Evolutionary conservation across 306 rosid genomes (phyloP).

Genomic region (Medicago lupulina): DNA sequence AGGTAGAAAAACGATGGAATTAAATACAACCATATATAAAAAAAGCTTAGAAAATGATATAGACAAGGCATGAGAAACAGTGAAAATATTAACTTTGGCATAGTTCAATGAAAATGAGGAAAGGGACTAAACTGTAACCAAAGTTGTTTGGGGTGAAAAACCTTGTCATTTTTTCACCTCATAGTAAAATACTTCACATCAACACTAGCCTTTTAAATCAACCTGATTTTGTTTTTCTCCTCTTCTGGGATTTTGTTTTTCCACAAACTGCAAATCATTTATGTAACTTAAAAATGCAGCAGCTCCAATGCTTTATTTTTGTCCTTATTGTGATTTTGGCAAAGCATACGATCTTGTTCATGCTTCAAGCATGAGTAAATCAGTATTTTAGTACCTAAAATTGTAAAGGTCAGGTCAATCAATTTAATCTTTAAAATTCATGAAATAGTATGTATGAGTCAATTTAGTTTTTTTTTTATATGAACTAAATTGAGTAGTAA

Average conservation of each 20-base stretch:
- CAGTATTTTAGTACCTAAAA: not conserved
- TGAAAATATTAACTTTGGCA: conserved; percentile 47
- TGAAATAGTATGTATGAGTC: not conserved
- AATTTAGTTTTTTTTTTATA: too few relatives aligned
- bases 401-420: not conserved
- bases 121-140: conserved; percentile 12
- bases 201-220: conserved; percentile 29
- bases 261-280: not conserved
- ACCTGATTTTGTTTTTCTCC: conserved; percentile 18
- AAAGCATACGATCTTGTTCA: not conserved
- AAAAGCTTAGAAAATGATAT: conserved; percentile 15
- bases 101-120: conserved; percentile 43
- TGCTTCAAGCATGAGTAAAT: not conserved
- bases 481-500: too few relatives aligned
- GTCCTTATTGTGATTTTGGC: conserved; percentile 22
- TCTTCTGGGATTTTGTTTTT: not conserved
- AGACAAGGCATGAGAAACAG: conserved; percentile 34
- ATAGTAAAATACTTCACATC: conserved; percentile 67
- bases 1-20: conserved; percentile 35
- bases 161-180: conserved; percentile 10
- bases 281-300: conserved; percentile 1
- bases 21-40: conserved; percentile 13
- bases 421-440: too few relatives aligned
- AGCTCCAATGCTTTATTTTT: not conserved
- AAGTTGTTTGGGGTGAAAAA: conserved; percentile 40